Percentiles rank a stretch among this genome's conserved stretches.
phyloP scores from a whole-genome alignment of 768 basidiomycete genomes.

The Xerocomellus chrysenteron region DNA sequence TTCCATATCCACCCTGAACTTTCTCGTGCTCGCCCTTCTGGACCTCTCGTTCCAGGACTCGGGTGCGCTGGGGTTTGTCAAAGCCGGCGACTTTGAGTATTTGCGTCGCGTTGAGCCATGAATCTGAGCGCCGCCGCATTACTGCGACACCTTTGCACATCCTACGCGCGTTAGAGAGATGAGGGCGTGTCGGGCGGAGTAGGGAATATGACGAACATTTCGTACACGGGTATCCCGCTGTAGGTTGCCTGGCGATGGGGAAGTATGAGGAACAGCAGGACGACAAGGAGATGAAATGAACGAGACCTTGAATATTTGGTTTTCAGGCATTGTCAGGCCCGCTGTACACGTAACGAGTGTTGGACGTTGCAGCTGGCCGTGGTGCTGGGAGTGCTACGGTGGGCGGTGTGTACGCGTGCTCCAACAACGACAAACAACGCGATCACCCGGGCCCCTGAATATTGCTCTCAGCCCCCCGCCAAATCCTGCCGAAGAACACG shows the following conservation, averaged over 20 bases:
- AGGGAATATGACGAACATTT: constrained; percentile 64
- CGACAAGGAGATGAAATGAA: neutral
- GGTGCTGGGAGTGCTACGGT: constrained; percentile 15
- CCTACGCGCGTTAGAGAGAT: constrained; percentile 52
- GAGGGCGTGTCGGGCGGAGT: constrained; percentile 35
- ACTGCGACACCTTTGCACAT: constrained; percentile 96
- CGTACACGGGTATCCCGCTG: constrained; percentile 90
- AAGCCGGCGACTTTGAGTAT: constrained; percentile 99
- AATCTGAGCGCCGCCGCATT: constrained; percentile 94
- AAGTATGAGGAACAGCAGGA: neutral
- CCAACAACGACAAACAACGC: constrained; percentile 43
- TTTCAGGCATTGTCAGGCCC: constrained; percentile 65
- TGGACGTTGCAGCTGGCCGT: constrained; percentile 4
- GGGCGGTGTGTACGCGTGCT: constrained; percentile 35
- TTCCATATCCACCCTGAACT: constrained; percentile 98
- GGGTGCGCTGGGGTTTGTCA: constrained; percentile 97
- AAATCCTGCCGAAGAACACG: neutral
- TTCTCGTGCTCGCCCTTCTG: constrained; percentile 99
- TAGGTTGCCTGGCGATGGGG: constrained; percentile 69
- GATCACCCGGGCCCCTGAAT: constrained; percentile 20
- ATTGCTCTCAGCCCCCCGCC: neutral
- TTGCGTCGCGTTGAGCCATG: constrained; percentile 98
- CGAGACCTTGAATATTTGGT: constrained; percentile 85
- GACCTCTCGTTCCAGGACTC: constrained; percentile 95
- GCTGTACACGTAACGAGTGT: constrained; percentile 10